Conservation (phyloP, 2,329 filamentous ascomycete genomes). For the Pseudocercospora vitis region DNA sequence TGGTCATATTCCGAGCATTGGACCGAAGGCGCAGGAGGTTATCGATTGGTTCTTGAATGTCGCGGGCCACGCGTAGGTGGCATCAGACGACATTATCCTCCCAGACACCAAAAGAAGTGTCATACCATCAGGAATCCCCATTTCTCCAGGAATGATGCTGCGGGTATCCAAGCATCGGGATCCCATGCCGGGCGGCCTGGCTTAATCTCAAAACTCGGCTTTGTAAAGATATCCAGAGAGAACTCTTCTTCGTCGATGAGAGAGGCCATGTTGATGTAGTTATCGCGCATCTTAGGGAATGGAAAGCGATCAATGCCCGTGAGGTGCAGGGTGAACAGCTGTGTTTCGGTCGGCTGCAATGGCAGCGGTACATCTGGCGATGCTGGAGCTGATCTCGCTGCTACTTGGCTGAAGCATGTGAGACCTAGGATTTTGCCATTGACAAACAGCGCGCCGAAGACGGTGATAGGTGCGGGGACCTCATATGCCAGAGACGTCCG, state of each 20-base stretch:
- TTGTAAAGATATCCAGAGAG: constrained; percentile 3
- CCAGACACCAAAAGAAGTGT: no score
- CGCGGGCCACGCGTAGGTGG: not conserved
- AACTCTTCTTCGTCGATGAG: constrained; percentile 1
- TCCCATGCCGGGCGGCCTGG: constrained; percentile 1
- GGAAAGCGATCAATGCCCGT: constrained; percentile 4
- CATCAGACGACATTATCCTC: no score
- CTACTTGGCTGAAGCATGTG: constrained; percentile 3
- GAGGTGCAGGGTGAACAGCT: not conserved
- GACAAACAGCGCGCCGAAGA: constrained; percentile 4
- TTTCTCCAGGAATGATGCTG: not conserved
- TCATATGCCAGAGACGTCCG: not conserved
- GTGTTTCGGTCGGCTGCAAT: not conserved
- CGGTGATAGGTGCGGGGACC: not conserved
- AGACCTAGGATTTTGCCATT: not conserved
- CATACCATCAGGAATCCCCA: constrained; percentile 1
- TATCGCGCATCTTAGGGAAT: constrained; percentile 3
- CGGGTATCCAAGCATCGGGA: not conserved
- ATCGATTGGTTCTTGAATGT: constrained; percentile 4
- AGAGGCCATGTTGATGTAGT: constrained; percentile 4
- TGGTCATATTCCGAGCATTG: constrained; percentile 4
- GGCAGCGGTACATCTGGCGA: not conserved
- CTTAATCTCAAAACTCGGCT: not conserved
- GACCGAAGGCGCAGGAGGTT: not conserved
- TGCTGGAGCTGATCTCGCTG: not conserved